Conservation (phyloP, 371 early-diverging fungal species). For the Actinomortierella ambigua region DNA sequence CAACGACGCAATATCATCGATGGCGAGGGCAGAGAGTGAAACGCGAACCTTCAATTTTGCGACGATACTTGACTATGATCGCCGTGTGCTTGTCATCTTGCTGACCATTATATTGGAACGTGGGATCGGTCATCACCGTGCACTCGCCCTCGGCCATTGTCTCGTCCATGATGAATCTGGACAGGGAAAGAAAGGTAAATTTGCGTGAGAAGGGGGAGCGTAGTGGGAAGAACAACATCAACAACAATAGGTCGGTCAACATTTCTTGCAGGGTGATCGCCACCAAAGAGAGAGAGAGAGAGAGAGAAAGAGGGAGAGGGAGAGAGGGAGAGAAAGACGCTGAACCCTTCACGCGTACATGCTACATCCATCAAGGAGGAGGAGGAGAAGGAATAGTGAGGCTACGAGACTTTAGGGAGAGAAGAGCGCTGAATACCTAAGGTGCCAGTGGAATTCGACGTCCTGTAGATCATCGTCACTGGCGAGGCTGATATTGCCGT, state of each 20-base stretch:
- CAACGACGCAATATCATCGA: constrained; percentile 17
- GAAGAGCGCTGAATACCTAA: constrained; percentile 48
- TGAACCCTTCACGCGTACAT: no score
- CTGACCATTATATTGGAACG: constrained; percentile 39
- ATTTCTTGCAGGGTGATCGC: constrained; percentile 1
- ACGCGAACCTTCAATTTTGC: constrained; percentile 65
- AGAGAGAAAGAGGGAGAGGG: background rate
- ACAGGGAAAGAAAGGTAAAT: constrained; percentile 2
- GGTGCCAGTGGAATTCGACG: constrained; percentile 58
- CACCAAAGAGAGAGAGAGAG: background rate
- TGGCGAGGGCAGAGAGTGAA: background rate
- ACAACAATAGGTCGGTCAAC: no score
- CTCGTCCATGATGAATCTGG: constrained; percentile 58
- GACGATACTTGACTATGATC: constrained; percentile 62
- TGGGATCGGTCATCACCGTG: constrained; percentile 49
- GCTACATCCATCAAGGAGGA: no score
- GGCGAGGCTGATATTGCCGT: constrained; percentile 53
- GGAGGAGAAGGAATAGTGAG: background rate
- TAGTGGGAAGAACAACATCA: no score
- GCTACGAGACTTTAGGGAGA: background rate
- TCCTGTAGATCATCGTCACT: constrained; percentile 53
- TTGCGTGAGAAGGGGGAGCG: background rate
- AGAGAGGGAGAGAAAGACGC: background rate
- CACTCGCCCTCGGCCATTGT: constrained; percentile 51
- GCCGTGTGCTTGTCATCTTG: constrained; percentile 48